Conservation (phyloP, 306 rosid genomes). For the Sindora glabra region DNA sequence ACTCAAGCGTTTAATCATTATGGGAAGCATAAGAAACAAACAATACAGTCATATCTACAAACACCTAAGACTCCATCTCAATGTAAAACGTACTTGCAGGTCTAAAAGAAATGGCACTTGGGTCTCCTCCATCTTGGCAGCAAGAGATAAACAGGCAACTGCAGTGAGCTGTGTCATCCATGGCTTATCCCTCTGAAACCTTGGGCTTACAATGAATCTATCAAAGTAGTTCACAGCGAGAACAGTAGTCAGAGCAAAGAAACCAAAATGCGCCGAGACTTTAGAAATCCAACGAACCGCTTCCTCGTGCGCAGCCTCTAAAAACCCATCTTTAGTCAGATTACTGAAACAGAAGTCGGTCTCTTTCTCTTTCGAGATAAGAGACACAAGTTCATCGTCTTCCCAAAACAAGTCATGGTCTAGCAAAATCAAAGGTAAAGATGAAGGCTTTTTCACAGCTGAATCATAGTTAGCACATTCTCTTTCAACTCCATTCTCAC, state of each 20-base stretch:
- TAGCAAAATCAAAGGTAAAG: conserved; percentile 34
- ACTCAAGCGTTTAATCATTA: background rate
- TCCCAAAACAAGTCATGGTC: conserved; percentile 60
- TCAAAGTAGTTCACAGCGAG: conserved; percentile 95
- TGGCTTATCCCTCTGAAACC: conserved; percentile 57
- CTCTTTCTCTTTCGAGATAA: conserved; percentile 59
- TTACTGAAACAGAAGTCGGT: conserved; percentile 25
- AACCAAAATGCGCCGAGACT: conserved; percentile 49
- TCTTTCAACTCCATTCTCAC: conserved; percentile 8
- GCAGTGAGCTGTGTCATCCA: conserved; percentile 86
- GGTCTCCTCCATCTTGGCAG: conserved; percentile 89
- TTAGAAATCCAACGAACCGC: conserved; percentile 64
- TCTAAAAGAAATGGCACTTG: conserved; percentile 70
- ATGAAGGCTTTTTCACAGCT: conserved; percentile 18
- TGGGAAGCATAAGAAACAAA: background rate
- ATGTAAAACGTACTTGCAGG: conserved; percentile 56
- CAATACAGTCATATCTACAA: conserved; percentile 34
- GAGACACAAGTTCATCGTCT: conserved; percentile 49
- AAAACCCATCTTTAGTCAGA: conserved; percentile 29
- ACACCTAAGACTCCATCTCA: conserved; percentile 28
- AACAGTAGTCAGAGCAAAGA: conserved; percentile 62
- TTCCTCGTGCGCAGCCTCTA: conserved; percentile 40
- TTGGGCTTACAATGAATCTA: conserved; percentile 52
- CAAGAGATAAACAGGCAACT: conserved; percentile 77
- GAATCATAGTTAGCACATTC: conserved; percentile 23